phyloP scores from a whole-genome alignment of 495 filamentous ascomycete genomes.

The Glutinoglossum americanum region DNA sequence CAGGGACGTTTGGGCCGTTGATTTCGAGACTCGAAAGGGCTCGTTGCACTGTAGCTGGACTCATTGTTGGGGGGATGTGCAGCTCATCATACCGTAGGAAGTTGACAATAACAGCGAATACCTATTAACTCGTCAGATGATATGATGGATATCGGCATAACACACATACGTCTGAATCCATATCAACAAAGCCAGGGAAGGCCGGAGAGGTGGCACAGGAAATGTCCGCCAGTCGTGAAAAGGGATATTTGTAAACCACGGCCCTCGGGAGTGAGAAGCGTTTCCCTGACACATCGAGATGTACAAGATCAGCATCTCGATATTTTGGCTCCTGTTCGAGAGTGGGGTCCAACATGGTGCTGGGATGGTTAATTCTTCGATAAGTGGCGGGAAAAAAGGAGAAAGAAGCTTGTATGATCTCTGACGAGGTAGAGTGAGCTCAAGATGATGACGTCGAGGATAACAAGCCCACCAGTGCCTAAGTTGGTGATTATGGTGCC shows the following conservation, averaged over 20 bases:
- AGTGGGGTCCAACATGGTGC: not conserved
- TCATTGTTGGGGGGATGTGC: not conserved
- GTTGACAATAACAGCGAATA: not conserved
- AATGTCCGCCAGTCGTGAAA: not conserved
- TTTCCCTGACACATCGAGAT: not conserved
- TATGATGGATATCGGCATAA: no score
- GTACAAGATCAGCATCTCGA: not conserved
- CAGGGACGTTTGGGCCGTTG: not conserved
- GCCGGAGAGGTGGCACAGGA: not conserved
- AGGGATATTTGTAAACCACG: not conserved
- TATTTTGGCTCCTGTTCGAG: not conserved
- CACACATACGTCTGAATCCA: not conserved
- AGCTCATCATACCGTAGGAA: not conserved
- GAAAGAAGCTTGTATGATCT: not conserved
- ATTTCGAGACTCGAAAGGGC: not conserved
- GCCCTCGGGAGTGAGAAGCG: not conserved
- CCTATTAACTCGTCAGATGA: not conserved
- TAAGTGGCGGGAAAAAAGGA: not conserved
- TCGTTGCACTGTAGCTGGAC: not conserved
- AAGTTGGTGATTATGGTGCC: not conserved
- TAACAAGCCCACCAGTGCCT: not conserved
- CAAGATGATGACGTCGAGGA: not conserved
- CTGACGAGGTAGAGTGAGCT: not conserved
- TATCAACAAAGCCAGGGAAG: not conserved
- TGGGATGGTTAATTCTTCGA: not conserved